Base-by-base conservation (phyloP, 2,329 filamentous ascomycete genomes). In the Lecanicillium sp. region DNA sequence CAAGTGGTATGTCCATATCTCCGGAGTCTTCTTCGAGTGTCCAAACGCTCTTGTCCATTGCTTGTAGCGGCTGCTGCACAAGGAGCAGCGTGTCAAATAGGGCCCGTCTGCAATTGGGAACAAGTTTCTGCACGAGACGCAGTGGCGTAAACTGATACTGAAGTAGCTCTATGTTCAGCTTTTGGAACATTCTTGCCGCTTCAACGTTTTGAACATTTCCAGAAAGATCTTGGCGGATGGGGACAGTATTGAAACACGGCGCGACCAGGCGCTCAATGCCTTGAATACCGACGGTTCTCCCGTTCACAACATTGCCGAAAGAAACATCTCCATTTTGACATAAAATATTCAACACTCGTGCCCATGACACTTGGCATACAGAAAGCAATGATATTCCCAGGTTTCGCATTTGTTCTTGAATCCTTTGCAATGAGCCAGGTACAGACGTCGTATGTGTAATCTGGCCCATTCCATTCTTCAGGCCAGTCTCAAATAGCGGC, bases 231-330 rank as follows among this genome's bases (percentile, higher is more conserved):
- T 78, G 61, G 18, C 87, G 74, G 2, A 88, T 54, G 0, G 89
- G 87, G 11, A 95, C 61, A 0, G 89, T 94, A 54, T 95, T 96
- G 68, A 96, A 95, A 56, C 87, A 94, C 0, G 89, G 89, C 0
- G 86, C 87, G n/a, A 94, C 75, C 5, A 95, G 72, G 4, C 71
- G 66, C 28, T 89, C 79, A 10, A 90, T 66, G 0, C 72, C 74
- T 5, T 82, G 71, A 3, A 89, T 57, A 0, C 76, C 62, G 9
- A 86, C 55, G 1, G 79, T 81, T 7, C 89, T 78, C 2, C 89
- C 88, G 52, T 79, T 89, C 40, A 90, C 73, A 3, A 96, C 81
- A 49, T 87, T 92, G 1, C 90, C 89, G 52, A 96, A 95, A 56
- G 86, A 92, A 5, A 95, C 51, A 51, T 95, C 88, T 0, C 64